phyloP scores from a whole-genome alignment of 2,329 filamentous ascomycete genomes.

The Emergomyces pasteurianus region DNA sequence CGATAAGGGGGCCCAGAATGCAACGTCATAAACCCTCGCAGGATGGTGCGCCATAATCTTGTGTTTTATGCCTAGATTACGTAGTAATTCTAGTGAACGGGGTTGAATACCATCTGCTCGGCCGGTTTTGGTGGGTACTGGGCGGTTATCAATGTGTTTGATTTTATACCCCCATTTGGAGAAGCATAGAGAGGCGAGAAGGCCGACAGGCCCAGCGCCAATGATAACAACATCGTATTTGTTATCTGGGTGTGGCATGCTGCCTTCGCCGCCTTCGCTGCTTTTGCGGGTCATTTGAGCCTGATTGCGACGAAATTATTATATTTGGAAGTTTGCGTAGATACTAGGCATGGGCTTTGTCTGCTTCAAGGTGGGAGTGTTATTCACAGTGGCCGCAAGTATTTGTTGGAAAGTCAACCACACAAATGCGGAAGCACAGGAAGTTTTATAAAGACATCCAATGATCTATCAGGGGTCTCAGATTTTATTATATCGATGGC shows the following conservation, averaged over 20 bases:
- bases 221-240: slow-evolving; percentile 66
- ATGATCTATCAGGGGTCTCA: neutral
- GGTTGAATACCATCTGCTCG: slow-evolving; percentile 35
- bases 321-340: neutral
- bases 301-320: neutral
- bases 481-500: neutral
- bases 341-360: neutral
- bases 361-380: neutral
- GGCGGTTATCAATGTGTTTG: slow-evolving; percentile 55
- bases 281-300: neutral
- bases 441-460: neutral
- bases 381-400: neutral
- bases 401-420: neutral
- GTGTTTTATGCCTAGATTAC: slow-evolving; percentile 30
- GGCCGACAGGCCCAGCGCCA: slow-evolving; percentile 77
- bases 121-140: slow-evolving; percentile 28
- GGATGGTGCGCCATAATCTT: slow-evolving; percentile 43
- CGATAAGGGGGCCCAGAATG: slow-evolving; percentile 50
- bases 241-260: slow-evolving; percentile 19
- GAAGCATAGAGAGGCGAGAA: slow-evolving; percentile 77
- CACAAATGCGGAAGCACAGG: neutral
- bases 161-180: slow-evolving; percentile 90
- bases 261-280: neutral
- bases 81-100: slow-evolving; percentile 32
- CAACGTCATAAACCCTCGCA: slow-evolving; percentile 66